Conservation (phyloP, 1,284 basidiomycete genomes). For the Anthracocystis walkeri region DNA sequence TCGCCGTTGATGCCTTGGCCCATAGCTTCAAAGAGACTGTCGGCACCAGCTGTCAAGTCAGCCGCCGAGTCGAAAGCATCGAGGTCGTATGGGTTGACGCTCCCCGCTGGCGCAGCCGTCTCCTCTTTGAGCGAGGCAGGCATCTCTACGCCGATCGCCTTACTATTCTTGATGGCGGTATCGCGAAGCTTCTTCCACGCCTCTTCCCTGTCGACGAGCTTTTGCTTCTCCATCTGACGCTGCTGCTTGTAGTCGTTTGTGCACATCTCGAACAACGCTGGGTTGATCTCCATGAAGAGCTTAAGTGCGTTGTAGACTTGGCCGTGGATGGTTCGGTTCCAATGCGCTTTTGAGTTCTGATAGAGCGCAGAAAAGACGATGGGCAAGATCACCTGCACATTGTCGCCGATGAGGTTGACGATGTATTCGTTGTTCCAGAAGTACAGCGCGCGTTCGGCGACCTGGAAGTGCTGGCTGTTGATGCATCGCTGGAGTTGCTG, state of each 20-base stretch:
- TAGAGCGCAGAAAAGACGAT: conserved; percentile 99
- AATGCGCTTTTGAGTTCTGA: conserved; percentile 95
- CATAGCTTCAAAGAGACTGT: conserved; percentile 39
- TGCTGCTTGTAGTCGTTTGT: conserved; percentile 93
- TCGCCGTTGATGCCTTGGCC: conserved; percentile 53
- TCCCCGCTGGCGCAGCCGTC: conserved; percentile 52
- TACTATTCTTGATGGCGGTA: conserved; percentile 62
- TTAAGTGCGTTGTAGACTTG: conserved; percentile 99
- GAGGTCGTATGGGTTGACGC: conserved; percentile 50
- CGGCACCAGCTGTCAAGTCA: conserved; percentile 47
- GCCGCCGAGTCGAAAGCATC: conserved; percentile 51
- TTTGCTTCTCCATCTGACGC: conserved; percentile 71
- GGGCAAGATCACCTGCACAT: conserved; percentile 87
- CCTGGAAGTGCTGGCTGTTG: conserved; percentile 99
- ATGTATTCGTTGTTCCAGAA: conserved; percentile 92
- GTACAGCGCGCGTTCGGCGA: conserved; percentile 70
- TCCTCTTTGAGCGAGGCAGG: conserved; percentile 60
- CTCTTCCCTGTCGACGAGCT: conserved; percentile 58
- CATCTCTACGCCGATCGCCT: conserved; percentile 52
- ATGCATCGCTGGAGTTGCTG: conserved; percentile 95
- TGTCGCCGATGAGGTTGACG: conserved; percentile 98
- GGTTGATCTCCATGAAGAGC: conserved; percentile 99
- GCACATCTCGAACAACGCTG: conserved; percentile 91
- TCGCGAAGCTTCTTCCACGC: conserved; percentile 64
- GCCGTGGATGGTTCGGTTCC: conserved; percentile 98